Evolutionary conservation across 108 stramenopile genomes (phyloP).

Genomic region (Cylindrotheca closterium): DNA sequence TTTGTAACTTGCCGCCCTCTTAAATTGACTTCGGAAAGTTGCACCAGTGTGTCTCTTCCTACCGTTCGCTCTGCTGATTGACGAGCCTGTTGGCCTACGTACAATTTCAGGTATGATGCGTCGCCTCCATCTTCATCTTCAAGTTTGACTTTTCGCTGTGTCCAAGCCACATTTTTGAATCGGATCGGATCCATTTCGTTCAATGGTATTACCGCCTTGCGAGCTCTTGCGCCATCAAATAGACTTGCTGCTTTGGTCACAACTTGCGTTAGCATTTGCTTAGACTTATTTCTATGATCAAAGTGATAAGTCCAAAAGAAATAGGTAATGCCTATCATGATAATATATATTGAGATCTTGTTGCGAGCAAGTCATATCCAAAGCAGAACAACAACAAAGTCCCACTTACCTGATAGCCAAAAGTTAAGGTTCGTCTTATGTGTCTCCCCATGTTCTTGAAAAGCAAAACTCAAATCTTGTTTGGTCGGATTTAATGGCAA

Average conservation of each 20-base stretch:
- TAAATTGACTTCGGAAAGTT: neutral
- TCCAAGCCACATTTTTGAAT: neutral
- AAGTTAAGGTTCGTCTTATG: constrained; percentile 23
- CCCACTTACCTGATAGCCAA: constrained; percentile 14
- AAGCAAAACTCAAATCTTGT: constrained; percentile 46
- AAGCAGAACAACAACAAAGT: too few relatives aligned
- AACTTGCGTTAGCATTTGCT: constrained; percentile 5
- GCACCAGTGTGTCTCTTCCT: neutral
- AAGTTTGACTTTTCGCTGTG: neutral
- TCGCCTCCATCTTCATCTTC: neutral
- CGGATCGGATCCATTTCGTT: neutral
- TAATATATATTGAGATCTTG: neutral
- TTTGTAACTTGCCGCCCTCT: too few relatives aligned
- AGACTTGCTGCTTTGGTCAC: neutral
- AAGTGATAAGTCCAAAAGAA: constrained; percentile 31
- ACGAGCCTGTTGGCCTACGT: neutral
- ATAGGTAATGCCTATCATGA: constrained; percentile 14
- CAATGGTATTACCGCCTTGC: neutral
- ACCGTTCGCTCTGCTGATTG: neutral
- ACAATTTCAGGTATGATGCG: neutral
- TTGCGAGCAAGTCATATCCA: too few relatives aligned
- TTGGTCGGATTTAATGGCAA: constrained; percentile 75
- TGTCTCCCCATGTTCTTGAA: constrained; percentile 24
- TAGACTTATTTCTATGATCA: constrained; percentile 8
- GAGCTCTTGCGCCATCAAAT: constrained; percentile 2